These are phyloP conservation scores for Chamaenerion angustifolium DNA, from an alignment of 345 rosid genomes.

Conservation along the genomic window DNA sequence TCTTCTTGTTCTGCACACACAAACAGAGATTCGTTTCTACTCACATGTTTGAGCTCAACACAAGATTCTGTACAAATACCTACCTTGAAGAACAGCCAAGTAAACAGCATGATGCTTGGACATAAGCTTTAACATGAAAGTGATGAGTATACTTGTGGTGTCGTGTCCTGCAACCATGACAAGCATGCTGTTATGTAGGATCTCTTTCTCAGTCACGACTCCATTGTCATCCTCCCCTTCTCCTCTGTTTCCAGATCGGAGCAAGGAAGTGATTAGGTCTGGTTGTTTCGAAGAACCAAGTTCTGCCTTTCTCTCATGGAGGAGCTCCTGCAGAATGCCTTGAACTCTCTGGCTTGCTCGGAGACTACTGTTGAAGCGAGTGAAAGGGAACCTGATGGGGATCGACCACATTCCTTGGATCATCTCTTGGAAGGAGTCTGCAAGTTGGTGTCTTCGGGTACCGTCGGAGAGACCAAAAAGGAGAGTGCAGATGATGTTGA, in stretches of 20 bases:
- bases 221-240: conserved; percentile 3
- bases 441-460: conserved; percentile 16
- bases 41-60: too few species aligned
- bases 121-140: conserved; percentile 31
- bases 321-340: conserved; percentile 16
- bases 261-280: conserved; percentile 37
- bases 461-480: conserved; percentile 32
- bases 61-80: too few species aligned
- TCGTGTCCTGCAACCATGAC: conserved; percentile 52
- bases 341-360: conserved; percentile 20
- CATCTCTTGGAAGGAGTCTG: conserved; percentile 19
- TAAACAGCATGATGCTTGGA: conserved; percentile 24
- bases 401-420: conserved; percentile 34
- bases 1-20: conserved; percentile 36
- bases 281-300: conserved; percentile 15
- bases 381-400: conserved; percentile 37
- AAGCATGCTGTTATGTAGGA: conserved; percentile 31
- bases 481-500: conserved; percentile 35
- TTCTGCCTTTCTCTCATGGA: conserved; percentile 22
- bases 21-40: neutral
- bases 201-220: conserved; percentile 31
- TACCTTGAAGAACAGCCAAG: conserved; percentile 39
- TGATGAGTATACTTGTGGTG: conserved; percentile 33
- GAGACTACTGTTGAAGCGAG: conserved; percentile 30
- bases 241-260: conserved; percentile 10